These are phyloP conservation scores for Chamaecrista fasciculata DNA, from an alignment of 306 rosid genomes.

Conservation along the genomic window DNA sequence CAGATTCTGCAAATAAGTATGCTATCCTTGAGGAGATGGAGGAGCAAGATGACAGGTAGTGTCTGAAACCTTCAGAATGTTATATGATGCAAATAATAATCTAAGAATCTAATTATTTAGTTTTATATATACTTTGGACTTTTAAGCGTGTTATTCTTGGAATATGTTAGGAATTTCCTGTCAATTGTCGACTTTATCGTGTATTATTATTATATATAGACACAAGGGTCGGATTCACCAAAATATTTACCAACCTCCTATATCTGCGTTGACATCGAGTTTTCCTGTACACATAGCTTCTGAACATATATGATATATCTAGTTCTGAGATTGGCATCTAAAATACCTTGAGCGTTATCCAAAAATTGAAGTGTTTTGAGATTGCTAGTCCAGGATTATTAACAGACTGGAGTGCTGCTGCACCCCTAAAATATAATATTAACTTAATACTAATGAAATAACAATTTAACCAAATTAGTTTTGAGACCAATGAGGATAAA, in stretches of 20 bases:
- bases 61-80: constrained; percentile 33
- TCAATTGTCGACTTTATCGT: not conserved
- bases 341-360: not conserved
- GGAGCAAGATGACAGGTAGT: constrained; percentile 51
- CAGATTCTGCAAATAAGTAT: constrained; percentile 62
- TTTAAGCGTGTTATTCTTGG: not conserved
- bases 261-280: too few relatives aligned
- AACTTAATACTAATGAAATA: not conserved
- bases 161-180: not conserved
- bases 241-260: not conserved
- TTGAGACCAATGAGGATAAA: not conserved
- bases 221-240: not conserved
- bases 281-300: not conserved
- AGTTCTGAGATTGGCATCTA: not conserved
- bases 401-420: not conserved
- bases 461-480: not conserved
- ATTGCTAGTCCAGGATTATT: too few relatives aligned
- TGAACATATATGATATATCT: not conserved
- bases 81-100: constrained; percentile 2
- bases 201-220: not conserved
- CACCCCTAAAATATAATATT: not conserved
- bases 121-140: not conserved
- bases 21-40: constrained; percentile 86
- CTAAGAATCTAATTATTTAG: not conserved
- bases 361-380: too few relatives aligned